Evolutionary conservation across 2,329 filamentous ascomycete species (phyloP).

Genomic region (Phaeosphaeriaceae sp.): DNA sequence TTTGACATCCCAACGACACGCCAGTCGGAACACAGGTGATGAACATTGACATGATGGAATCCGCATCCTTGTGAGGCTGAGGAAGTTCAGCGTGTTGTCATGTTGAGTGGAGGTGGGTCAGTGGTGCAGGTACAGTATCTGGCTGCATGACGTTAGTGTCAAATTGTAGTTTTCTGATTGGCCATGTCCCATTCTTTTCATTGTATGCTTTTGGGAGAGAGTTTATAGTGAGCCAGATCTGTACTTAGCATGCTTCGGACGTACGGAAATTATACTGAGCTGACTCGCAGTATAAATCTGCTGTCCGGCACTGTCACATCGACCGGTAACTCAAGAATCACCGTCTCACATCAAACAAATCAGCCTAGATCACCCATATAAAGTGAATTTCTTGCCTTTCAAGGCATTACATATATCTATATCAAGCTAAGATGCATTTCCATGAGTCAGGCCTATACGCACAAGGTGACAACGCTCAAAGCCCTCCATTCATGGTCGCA

Average conservation of each 20-base stretch:
- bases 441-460: no score
- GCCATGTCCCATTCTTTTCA: no score
- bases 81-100: not conserved
- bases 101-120: no score
- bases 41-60: conserved; percentile 14
- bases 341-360: not conserved
- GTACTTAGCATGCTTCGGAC: conserved; percentile 10
- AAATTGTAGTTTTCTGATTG: no score
- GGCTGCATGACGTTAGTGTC: no score
- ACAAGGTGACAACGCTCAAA: no score
- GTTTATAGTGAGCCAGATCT: conserved; percentile 1
- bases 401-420: not conserved
- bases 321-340: no score
- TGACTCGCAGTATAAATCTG: not conserved
- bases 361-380: not conserved
- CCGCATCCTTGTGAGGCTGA: conserved; percentile 2
- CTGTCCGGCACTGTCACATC: no score
- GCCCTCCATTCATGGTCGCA: no score
- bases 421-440: no score
- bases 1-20: conserved; percentile 26
- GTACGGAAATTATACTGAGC: no score
- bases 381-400: conserved; percentile 1
- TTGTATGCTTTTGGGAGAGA: not conserved
- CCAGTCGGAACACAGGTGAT: conserved; percentile 34
- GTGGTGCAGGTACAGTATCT: no score